Base-by-base conservation (phyloP, 768 basidiomycete species). In the Pulveroboletus sp. region DNA sequence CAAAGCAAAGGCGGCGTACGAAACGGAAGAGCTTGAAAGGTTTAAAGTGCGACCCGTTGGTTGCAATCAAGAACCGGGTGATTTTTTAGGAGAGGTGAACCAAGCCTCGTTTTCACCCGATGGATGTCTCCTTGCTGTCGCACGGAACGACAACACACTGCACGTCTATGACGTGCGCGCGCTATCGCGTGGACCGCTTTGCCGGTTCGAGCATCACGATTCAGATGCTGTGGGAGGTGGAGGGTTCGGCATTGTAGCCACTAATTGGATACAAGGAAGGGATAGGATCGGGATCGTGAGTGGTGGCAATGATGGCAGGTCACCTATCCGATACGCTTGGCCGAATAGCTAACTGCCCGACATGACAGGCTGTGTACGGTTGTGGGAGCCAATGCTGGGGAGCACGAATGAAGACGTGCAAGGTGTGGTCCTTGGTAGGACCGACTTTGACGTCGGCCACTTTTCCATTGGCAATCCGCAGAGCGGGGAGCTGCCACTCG, bases 111-210 rank as follows among this genome's bases (percentile, higher is more conserved):
- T 81, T 61, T 85, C 84, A 54, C 74, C 82, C 0, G 85, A 87
- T 52, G 77, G 76, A 10, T 65, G 79, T 4, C 80, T 80, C 54
- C 70, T 88, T 9, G 81, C 85, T 13, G 60, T 82, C 6, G 83
- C 74, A 4, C 74, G 84, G 36, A 77, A 65, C 37, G 84, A 88
- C 59, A 84, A 85, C 52, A 60, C 60, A 29, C 67, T 71, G 1
- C 80, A 86, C 47, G 62, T 89, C 4, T 88, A 87, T 52, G 86
- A 89, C 60, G 57, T 74, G 2, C 77, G 86, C 11, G 79, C 72
- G 59, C 58, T 84, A 16, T 61, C 68, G 19, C 65, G 69, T 13
- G 75, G 76, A 1, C 64, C 73, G 12, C 57, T 86, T 37, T 75
- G 72, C 47, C 66, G 70, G 16, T 83, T 81, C 56, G 55, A 59